phyloP scores from a whole-genome alignment of 768 basidiomycete species.

The Boletus edulis region DNA sequence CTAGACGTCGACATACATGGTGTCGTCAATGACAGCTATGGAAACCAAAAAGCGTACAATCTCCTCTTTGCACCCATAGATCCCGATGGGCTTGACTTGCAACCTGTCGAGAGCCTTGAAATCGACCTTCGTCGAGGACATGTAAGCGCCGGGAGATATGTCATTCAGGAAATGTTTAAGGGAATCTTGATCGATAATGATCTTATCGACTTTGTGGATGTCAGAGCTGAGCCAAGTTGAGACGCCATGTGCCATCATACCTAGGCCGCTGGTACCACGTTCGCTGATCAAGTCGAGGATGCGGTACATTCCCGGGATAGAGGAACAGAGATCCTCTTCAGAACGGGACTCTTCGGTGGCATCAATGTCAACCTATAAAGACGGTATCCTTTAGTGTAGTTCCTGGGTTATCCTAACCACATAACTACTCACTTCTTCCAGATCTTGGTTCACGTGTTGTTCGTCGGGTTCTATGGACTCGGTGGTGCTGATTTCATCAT shows the following conservation, averaged over 20 bases:
- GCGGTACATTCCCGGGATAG: conserved; percentile 46
- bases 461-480: conserved; percentile 17
- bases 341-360: conserved; percentile 2
- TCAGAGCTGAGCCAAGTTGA: not conserved
- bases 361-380: conserved; percentile 19
- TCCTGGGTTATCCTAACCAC: not conserved
- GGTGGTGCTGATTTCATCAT: conserved; percentile 10
- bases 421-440: conserved; percentile 13
- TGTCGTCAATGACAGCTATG: conserved; percentile 35
- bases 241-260: conserved; percentile 28
- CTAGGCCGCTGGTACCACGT: conserved; percentile 48
- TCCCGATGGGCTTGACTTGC: conserved; percentile 46
- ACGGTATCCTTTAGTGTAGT: not conserved
- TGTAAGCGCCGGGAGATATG: conserved; percentile 49
- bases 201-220: conserved; percentile 50
- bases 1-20: conserved; percentile 34
- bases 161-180: conserved; percentile 47
- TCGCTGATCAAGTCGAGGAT: conserved; percentile 55
- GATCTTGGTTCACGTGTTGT: conserved; percentile 3
- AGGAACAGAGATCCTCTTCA: conserved; percentile 25
- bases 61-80: conserved; percentile 55
- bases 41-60: conserved; percentile 48
- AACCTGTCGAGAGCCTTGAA: conserved; percentile 51
- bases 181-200: conserved; percentile 56
- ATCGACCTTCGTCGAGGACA: conserved; percentile 54